Evolutionary conservation across 139 green algal genomes (phyloP), one percentile per base, ranked within the genome.

Genomic region (Chlamydomonas sphaeroides): DNA sequence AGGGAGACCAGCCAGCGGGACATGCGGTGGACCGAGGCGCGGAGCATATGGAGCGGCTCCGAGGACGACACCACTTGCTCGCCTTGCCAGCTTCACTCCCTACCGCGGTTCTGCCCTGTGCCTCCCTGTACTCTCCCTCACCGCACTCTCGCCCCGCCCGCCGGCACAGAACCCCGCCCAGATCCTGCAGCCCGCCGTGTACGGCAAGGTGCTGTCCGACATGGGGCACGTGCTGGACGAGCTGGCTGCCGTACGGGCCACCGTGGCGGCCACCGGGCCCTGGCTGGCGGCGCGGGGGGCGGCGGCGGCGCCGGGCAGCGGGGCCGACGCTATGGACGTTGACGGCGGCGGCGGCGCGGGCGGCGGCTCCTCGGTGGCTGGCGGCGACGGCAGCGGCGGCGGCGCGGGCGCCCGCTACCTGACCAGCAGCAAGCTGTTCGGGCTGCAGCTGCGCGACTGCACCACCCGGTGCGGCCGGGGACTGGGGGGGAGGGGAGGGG

Each of bases 401-500:
- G 74, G 74, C 25, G 57, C 32, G 62, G 62, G 76, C 65, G 68
- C 59, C 11, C 76, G 76, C 41, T 98, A 97, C 86, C 88, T 98
- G 39, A 95, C 87, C 87, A 94, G 89, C 84, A 87, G 80, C 68
- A 88, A 91, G 80, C 91, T 98, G 76, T 91, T 96, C 74, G 80
- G 86, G 25, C 87, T 98, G 79, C 86, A 90, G 78, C 26, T 90
- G 49, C 70, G 86, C 15, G 95, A 98, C 80, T 88, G 90, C 26
- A 85, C 88, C 30, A 95, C 97, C 86, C 80, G 74, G 74, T 80
- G 59, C 3, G 74, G 11, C 30, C n/a, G n/a, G n/a, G n/a, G n/a
- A 30, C 30, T 65, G 70, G 51, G 49, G 5, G 41, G 18, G 39
- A 15, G 39, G 32, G 48, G 3, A 11, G 45, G 30, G 30, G 35